phyloP scores from a whole-genome alignment of 2,329 filamentous ascomycete genomes.

The Fonsecaea multimorphosa region DNA sequence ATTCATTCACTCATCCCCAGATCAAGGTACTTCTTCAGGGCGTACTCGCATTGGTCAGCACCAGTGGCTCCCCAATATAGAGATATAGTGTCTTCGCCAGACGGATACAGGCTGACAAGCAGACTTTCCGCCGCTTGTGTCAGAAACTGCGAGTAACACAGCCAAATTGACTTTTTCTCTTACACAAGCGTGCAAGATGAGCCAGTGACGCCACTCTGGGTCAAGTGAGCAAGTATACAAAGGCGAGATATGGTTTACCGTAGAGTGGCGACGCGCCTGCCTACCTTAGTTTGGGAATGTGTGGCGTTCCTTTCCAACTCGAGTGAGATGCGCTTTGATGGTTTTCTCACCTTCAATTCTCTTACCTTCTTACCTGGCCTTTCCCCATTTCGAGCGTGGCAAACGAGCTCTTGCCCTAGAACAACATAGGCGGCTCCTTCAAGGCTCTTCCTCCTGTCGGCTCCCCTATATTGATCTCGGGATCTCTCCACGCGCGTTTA shows the following conservation, averaged over 20 bases:
- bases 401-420: not conserved
- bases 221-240: not conserved
- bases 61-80: not conserved
- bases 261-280: not conserved
- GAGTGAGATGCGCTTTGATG: not conserved
- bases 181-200: too few species aligned
- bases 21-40: not conserved
- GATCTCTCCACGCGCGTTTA: not conserved
- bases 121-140: too few species aligned
- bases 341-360: too few species aligned
- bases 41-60: not conserved
- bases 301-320: not conserved
- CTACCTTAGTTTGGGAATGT: not conserved
- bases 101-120: not conserved
- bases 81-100: not conserved
- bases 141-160: too few species aligned
- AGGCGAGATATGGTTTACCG: not conserved
- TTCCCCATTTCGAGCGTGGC: not conserved
- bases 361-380: too few species aligned
- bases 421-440: too few species aligned
- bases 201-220: too few species aligned
- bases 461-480: not conserved
- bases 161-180: too few species aligned
- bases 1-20: not conserved
- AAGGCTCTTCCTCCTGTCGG: too few species aligned